Percentiles rank a stretch among this genome's conserved stretches.
Evolutionary conservation across 1,284 basidiomycete genomes (phyloP).

Genomic region (Nidula niveotomentosa): DNA sequence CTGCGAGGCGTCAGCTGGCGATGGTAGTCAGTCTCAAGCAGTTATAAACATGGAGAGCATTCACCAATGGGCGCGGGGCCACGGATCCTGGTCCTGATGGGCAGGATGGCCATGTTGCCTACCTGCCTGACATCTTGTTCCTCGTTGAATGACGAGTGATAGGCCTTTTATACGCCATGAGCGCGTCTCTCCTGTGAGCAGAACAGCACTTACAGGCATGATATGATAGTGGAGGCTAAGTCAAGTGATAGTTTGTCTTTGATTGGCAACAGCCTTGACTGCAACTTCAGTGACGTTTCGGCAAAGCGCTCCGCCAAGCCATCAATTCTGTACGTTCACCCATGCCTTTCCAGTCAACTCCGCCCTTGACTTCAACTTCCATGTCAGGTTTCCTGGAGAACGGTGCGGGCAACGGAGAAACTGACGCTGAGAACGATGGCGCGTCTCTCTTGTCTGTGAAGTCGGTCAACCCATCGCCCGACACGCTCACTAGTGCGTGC

Average conservation of each 20-base stretch:
- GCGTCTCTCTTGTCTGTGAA: slow-evolving; percentile 44
- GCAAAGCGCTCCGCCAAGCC: neutral
- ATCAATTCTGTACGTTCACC: neutral
- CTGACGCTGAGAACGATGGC: slow-evolving; percentile 40
- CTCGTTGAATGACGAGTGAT: slow-evolving; percentile 96
- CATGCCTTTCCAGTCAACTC: neutral
- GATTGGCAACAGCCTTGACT: slow-evolving; percentile 19
- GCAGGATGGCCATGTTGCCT: slow-evolving; percentile 90
- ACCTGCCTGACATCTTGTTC: slow-evolving; percentile 79
- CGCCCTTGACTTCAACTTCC: slow-evolving; percentile 4
- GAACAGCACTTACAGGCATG: slow-evolving; percentile 56
- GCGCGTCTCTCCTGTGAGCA: no score
- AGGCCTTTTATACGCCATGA: slow-evolving; percentile 60
- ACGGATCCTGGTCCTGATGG: slow-evolving; percentile 89
- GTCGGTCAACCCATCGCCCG: slow-evolving; percentile 59
- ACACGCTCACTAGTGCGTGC: slow-evolving; percentile 67
- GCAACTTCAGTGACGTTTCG: slow-evolving; percentile 4
- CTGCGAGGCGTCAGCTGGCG: slow-evolving; percentile 70
- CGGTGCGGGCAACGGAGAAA: slow-evolving; percentile 7
- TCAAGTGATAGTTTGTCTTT: slow-evolving; percentile 19
- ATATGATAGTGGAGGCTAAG: slow-evolving; percentile 4
- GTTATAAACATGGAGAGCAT: slow-evolving; percentile 18
- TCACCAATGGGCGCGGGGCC: slow-evolving; percentile 88
- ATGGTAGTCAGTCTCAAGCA: no score
- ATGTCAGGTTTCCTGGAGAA: slow-evolving; percentile 31